These are phyloP conservation scores for Ganoderma sinense DNA, from an alignment of 1,284 basidiomycete genomes.

Conservation along the genomic window DNA sequence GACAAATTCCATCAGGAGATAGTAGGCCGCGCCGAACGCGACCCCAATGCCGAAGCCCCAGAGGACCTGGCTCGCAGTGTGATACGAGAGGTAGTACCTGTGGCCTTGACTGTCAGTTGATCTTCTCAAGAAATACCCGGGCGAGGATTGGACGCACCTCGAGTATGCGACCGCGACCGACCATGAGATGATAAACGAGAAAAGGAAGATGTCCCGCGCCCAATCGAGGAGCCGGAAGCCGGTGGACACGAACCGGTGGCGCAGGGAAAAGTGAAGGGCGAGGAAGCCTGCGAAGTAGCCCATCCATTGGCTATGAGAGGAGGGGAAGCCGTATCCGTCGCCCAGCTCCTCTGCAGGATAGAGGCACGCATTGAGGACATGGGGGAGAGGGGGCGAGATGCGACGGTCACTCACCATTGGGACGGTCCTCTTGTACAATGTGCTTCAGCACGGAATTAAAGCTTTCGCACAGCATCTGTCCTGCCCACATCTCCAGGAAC, in stretches of 20 bases:
- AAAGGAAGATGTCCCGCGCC: conserved; percentile 54
- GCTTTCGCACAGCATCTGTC: conserved; percentile 78
- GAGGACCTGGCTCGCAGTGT: conserved; percentile 72
- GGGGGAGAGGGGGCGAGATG: not conserved
- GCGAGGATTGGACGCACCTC: conserved; percentile 52
- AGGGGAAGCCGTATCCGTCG: conserved; percentile 87
- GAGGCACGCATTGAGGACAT: not conserved
- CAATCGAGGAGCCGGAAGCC: conserved; percentile 59
- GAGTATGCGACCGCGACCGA: conserved; percentile 80
- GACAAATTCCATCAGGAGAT: conserved; percentile 66
- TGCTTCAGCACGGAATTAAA: conserved; percentile 80
- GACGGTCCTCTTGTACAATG: conserved; percentile 73
- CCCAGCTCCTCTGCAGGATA: conserved; percentile 59
- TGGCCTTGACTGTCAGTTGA: not conserved
- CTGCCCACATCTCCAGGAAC: conserved; percentile 84
- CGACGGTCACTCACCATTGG: conserved; percentile 56
- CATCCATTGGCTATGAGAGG: conserved; percentile 90
- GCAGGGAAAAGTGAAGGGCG: conserved; percentile 74
- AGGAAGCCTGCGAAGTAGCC: conserved; percentile 86
- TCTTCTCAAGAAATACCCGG: not conserved
- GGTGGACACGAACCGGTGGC: conserved; percentile 68
- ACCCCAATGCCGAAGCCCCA: conserved; percentile 79
- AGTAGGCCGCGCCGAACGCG: conserved; percentile 63
- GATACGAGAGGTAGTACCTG: conserved; percentile 80
- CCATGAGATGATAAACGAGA: conserved; percentile 61